A percentile compares a stretch with the other conserved stretches of the same genome.
Evolutionary conservation across 208 protist genomes (phyloP).

Genomic region (Leishmania arabica): DNA sequence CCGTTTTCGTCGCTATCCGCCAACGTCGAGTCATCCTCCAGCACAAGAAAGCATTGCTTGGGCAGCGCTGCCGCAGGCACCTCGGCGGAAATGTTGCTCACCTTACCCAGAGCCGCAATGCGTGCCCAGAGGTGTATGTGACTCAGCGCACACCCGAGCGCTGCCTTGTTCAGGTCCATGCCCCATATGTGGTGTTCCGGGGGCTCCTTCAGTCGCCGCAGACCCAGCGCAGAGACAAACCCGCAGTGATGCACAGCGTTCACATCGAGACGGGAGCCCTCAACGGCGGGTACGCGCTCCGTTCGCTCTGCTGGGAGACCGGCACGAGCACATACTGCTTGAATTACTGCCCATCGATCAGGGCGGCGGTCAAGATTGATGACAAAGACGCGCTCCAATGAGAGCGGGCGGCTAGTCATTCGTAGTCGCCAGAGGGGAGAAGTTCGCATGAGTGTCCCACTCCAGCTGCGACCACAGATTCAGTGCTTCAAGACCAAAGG

Average conservation of each 20-base stretch:
- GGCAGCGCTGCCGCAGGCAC: background rate
- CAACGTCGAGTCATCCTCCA: slow-evolving; percentile 11
- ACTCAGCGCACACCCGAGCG: slow-evolving; percentile 84
- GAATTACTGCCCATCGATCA: slow-evolving; percentile 52
- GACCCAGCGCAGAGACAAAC: slow-evolving; percentile 64
- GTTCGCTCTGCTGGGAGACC: slow-evolving; percentile 29
- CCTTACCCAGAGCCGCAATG: slow-evolving; percentile 43
- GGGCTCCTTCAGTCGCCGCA: slow-evolving; percentile 41
- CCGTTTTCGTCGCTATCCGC: background rate
- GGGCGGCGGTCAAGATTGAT: slow-evolving; percentile 78
- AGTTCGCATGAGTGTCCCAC: background rate
- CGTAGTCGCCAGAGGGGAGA: background rate
- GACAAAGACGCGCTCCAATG: slow-evolving; percentile 46
- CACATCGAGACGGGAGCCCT: slow-evolving; percentile 41
- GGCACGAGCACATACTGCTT: slow-evolving; percentile 30
- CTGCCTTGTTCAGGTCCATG: slow-evolving; percentile 81
- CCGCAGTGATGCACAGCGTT: slow-evolving; percentile 36
- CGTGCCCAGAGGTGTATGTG: slow-evolving; percentile 71
- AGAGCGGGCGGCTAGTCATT: background rate
- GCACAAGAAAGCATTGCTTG: background rate
- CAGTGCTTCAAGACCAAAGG: background rate
- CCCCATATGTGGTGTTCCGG: slow-evolving; percentile 72
- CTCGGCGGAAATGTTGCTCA: background rate
- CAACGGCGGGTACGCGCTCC: slow-evolving; percentile 60
- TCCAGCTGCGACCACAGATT: background rate